These are phyloP conservation scores for Leccinum insigne DNA, from an alignment of 1,284 basidiomycete species.

Conservation along the genomic window DNA sequence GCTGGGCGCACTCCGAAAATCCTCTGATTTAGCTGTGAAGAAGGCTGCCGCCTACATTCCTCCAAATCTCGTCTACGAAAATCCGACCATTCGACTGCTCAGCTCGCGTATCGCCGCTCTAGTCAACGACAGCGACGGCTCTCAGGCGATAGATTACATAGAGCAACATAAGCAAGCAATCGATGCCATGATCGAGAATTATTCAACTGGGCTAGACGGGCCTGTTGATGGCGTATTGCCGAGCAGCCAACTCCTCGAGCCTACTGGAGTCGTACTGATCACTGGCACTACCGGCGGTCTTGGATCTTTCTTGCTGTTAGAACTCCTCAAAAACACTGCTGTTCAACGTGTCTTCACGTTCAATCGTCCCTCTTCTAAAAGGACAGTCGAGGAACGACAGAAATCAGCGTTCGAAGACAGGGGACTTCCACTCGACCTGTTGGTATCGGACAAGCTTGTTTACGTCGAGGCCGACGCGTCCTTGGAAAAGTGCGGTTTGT, in stretches of 20 bases:
- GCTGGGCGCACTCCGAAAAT: constrained; percentile 21
- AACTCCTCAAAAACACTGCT: not conserved
- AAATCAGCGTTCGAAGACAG: constrained; percentile 9
- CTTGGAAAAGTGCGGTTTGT: constrained; percentile 6
- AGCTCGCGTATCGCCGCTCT: constrained; percentile 8
- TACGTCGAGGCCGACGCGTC: constrained; percentile 17
- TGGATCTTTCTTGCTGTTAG: not conserved
- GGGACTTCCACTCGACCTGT: constrained; percentile 2
- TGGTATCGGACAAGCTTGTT: constrained; percentile 9
- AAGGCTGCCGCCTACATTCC: constrained; percentile 5
- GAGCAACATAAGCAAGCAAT: constrained; percentile 7
- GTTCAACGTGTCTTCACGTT: constrained; percentile 26
- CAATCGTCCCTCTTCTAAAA: constrained; percentile 18
- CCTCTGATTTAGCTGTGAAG: not conserved
- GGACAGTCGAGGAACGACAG: constrained; percentile 8
- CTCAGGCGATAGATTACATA: not conserved
- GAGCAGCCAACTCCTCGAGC: not conserved
- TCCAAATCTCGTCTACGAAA: constrained; percentile 21
- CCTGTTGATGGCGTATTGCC: not conserved
- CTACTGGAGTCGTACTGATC: not conserved
- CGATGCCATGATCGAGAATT: constrained; percentile 17
- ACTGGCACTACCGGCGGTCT: not conserved
- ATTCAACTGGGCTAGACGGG: not conserved
- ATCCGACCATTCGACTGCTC: constrained; percentile 16
- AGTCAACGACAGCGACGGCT: not conserved